These are phyloP conservation scores for Citeromyces siamensis DNA, from an alignment of 1,139 yeast species.

Conservation along the genomic window DNA sequence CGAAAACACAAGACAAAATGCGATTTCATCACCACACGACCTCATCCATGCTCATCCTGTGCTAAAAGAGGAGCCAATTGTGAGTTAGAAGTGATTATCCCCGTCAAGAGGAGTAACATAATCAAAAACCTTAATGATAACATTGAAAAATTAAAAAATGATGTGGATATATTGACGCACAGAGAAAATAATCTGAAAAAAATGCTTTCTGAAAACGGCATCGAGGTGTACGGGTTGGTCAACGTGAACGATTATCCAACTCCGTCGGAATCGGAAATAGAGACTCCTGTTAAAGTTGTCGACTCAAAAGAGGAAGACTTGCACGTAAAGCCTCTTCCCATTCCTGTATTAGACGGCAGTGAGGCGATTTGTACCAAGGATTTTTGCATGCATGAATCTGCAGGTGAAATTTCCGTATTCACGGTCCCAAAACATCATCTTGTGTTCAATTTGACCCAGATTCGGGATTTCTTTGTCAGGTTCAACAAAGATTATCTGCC, in stretches of 20 bases:
- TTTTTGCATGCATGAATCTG: neutral
- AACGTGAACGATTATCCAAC: constrained; percentile 8
- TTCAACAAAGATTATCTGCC: constrained; percentile 11
- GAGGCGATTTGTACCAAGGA: neutral
- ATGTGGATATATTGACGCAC: constrained; percentile 12
- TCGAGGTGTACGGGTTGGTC: constrained; percentile 16
- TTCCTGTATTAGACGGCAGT: neutral
- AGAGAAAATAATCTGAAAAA: constrained; percentile 12
- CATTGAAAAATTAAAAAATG: constrained; percentile 16
- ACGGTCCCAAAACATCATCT: neutral
- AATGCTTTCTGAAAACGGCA: constrained; percentile 13
- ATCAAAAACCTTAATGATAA: constrained; percentile 17
- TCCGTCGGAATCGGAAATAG: neutral
- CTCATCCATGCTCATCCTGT: constrained; percentile 48
- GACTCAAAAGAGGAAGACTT: constrained; percentile 2
- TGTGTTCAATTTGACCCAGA: neutral
- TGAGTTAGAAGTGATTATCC: constrained; percentile 33
- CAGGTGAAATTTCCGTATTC: neutral
- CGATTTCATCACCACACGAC: constrained; percentile 38
- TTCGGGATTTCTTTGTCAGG: constrained; percentile 5
- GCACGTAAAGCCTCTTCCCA: neutral
- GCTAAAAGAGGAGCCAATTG: constrained; percentile 36
- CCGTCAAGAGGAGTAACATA: constrained; percentile 20
- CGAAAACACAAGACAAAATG: constrained; percentile 56
- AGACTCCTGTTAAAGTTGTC: constrained; percentile 1